Percentiles rank a stretch among this genome's conserved stretches.
These are phyloP conservation scores for Gypsophila paniculata DNA, from an alignment of 179 eudicot species.

Conservation along the genomic window DNA sequence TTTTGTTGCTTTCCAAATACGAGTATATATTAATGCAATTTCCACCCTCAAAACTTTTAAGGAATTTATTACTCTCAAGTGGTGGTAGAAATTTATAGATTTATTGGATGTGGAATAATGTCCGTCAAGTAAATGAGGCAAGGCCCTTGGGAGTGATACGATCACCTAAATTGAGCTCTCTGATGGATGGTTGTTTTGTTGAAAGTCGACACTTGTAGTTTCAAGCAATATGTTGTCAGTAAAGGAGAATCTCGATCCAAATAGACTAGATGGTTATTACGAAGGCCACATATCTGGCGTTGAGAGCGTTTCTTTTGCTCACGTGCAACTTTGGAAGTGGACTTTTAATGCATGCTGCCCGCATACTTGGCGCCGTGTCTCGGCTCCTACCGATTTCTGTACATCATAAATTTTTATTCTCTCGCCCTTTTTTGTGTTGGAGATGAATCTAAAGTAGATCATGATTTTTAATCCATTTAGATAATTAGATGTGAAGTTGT, in stretches of 20 bases:
- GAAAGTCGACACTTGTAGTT: too few species aligned
- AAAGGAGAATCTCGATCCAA: background rate
- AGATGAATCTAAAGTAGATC: too few species aligned
- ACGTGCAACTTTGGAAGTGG: background rate
- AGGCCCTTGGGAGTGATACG: background rate
- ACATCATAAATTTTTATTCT: background rate
- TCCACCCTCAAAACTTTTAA: background rate
- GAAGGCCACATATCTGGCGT: background rate
- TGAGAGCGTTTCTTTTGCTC: background rate
- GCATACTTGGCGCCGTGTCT: background rate
- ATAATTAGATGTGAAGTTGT: background rate
- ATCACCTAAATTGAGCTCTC: too few species aligned
- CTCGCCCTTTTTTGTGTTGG: background rate
- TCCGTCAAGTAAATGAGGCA: background rate
- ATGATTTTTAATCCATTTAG: too few species aligned
- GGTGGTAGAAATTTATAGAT: background rate
- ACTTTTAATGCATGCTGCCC: too few species aligned
- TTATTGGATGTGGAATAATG: background rate
- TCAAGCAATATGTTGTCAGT: background rate
- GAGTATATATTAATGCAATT: too few species aligned
- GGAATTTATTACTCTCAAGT: background rate
- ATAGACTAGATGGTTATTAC: background rate
- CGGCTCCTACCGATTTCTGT: background rate
- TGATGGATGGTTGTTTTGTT: too few species aligned
- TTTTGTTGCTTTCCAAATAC: background rate